Percentiles rank a stretch among this genome's conserved stretches.
Conservation (phyloP, 169 alveolate genomes). For the Plasmodium chabaudi region DNA sequence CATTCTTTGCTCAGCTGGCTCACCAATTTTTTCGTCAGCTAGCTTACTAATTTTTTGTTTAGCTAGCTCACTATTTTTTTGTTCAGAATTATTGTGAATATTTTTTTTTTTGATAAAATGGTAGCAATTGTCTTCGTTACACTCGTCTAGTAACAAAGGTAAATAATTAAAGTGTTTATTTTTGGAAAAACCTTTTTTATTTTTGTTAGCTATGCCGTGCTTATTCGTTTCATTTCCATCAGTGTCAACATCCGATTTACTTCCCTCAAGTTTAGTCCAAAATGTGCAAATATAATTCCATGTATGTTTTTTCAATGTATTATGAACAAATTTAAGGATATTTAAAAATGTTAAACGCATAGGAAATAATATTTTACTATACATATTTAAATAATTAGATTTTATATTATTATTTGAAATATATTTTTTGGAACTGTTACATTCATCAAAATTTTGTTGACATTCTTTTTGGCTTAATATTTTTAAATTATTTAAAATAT, state of each 20-base stretch:
- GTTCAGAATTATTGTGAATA: background rate
- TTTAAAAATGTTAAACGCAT: slow-evolving; percentile 38
- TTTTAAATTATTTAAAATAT: slow-evolving; percentile 25
- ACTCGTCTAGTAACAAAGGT: background rate
- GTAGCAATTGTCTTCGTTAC: slow-evolving; percentile 48
- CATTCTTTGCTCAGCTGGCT: slow-evolving; percentile 10
- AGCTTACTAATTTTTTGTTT: background rate
- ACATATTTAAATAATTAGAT: background rate
- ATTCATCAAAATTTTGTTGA: background rate
- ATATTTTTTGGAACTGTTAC: slow-evolving; percentile 10
- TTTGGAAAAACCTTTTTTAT: background rate
- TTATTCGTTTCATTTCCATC: background rate
- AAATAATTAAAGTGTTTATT: background rate
- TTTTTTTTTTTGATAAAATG: slow-evolving; percentile 3
- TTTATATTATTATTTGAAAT: slow-evolving; percentile 16
- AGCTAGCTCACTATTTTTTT: background rate
- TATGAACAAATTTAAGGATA: slow-evolving; percentile 12
- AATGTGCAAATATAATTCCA: slow-evolving; percentile 30
- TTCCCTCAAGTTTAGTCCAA: slow-evolving; percentile 13
- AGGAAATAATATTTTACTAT: slow-evolving; percentile 19
- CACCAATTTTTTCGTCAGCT: background rate
- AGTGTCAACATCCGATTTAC: background rate
- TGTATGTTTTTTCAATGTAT: background rate
- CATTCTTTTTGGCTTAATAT: slow-evolving; percentile 3
- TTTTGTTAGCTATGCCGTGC: background rate